phyloP scores from a whole-genome alignment of 2,329 filamentous ascomycete species.

The Penicillium glabrum region DNA sequence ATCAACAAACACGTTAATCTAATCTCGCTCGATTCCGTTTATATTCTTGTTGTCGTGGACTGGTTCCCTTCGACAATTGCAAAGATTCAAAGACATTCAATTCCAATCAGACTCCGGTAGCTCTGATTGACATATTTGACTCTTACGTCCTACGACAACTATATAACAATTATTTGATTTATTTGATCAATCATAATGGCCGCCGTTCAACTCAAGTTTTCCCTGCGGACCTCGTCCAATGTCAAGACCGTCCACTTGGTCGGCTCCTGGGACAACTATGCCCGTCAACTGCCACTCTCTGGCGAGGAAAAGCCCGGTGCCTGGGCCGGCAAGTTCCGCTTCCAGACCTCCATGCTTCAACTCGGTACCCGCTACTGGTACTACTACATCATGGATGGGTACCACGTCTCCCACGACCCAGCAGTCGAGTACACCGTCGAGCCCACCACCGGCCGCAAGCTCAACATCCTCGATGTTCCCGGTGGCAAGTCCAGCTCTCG shows the following conservation, averaged over 20 bases:
- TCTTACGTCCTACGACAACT: constrained; percentile 28
- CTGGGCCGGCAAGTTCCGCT: constrained; percentile 96
- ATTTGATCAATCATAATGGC: constrained; percentile 60
- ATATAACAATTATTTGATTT: constrained; percentile 9
- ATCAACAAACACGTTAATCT: constrained; percentile 26
- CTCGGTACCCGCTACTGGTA: constrained; percentile 97
- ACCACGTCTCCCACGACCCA: constrained; percentile 96
- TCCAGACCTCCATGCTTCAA: constrained; percentile 82
- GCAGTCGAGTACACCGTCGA: constrained; percentile 85
- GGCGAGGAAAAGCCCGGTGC: constrained; percentile 87
- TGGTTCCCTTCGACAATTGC: constrained; percentile 24
- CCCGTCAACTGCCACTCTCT: constrained; percentile 88
- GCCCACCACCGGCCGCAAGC: constrained; percentile 92
- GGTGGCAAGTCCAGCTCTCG: constrained; percentile 43
- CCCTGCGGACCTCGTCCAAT: constrained; percentile 90
- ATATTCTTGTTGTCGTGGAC: constrained; percentile 33
- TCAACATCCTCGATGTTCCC: constrained; percentile 96
- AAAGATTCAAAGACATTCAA: constrained; percentile 1
- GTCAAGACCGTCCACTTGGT: constrained; percentile 97
- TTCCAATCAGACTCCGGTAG: constrained; percentile 28
- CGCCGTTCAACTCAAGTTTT: constrained; percentile 90
- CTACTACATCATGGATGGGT: constrained; percentile 99
- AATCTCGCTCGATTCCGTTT: constrained; percentile 28
- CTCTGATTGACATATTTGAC: constrained; percentile 21
- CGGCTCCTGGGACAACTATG: constrained; percentile 98